phyloP scores from a whole-genome alignment of 176 grass and related monocot species.

The Thinopyrum elongatum region DNA sequence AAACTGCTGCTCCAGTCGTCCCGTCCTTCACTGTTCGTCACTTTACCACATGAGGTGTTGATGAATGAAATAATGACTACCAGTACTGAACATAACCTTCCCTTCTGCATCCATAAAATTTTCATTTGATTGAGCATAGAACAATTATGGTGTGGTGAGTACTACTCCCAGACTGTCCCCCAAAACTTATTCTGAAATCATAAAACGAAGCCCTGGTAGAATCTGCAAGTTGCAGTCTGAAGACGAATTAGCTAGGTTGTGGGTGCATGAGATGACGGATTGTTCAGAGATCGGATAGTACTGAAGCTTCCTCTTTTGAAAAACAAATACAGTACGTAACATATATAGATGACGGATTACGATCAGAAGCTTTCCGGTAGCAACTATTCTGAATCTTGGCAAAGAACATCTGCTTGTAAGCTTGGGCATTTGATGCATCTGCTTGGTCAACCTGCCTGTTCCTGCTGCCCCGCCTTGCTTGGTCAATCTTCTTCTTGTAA shows the following conservation, averaged over 20 bases:
- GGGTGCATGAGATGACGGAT: conserved; percentile 1
- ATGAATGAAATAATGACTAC: neutral
- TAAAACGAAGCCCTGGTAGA: neutral
- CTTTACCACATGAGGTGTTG: neutral
- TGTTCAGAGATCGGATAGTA: neutral
- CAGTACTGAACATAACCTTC: neutral
- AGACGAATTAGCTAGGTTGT: neutral
- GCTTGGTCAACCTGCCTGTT: neutral
- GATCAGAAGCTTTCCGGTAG: neutral
- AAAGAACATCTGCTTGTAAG: neutral
- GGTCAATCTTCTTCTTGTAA: no score
- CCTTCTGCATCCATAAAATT: neutral
- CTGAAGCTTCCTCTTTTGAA: neutral
- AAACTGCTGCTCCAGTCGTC: neutral
- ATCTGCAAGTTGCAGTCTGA: neutral
- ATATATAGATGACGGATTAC: neutral
- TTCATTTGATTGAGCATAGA: neutral
- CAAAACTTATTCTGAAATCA: neutral
- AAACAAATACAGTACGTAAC: neutral
- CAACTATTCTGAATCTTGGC: neutral
- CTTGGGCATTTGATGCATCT: neutral
- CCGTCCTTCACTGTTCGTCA: neutral
- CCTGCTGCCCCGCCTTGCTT: neutral
- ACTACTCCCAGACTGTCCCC: neutral
- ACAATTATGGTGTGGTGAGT: neutral